Evolutionary conservation across 202 grass and related monocot genomes (phyloP).

Genomic region (Panicum hallii): DNA sequence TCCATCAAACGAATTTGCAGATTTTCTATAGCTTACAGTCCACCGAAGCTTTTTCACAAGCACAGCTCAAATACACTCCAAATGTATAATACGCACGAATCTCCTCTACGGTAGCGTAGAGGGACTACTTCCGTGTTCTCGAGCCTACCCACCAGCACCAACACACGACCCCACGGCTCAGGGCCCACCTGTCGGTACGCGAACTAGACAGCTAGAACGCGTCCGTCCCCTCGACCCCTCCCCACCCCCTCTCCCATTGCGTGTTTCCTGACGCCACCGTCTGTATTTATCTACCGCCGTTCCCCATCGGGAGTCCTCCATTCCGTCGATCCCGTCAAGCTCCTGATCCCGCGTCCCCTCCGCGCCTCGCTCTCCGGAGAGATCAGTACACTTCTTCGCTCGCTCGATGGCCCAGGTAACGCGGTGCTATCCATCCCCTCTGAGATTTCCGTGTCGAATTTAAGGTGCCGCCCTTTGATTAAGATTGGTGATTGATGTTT

Average conservation of each 20-base stretch:
- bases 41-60: no score
- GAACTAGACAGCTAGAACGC: not conserved
- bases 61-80: no score
- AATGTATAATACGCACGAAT: no score
- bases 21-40: no score
- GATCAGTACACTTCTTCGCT: not conserved
- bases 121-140: no score
- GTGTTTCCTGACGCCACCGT: constrained; percentile 18
- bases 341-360: not conserved
- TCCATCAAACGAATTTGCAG: no score
- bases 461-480: not conserved
- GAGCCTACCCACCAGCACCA: no score
- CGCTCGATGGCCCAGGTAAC: constrained; percentile 44
- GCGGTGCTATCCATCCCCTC: no score
- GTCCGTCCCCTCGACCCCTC: not conserved
- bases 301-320: not conserved
- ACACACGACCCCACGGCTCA: not conserved
- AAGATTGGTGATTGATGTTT: not conserved
- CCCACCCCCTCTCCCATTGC: no score
- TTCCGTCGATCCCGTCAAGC: not conserved
- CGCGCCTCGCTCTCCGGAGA: not conserved
- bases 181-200: not conserved
- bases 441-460: not conserved
- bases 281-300: constrained; percentile 3
- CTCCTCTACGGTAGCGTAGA: no score